These are phyloP conservation scores for Coffea eugenioides DNA, from an alignment of 257 asterid species.

Conservation along the genomic window DNA sequence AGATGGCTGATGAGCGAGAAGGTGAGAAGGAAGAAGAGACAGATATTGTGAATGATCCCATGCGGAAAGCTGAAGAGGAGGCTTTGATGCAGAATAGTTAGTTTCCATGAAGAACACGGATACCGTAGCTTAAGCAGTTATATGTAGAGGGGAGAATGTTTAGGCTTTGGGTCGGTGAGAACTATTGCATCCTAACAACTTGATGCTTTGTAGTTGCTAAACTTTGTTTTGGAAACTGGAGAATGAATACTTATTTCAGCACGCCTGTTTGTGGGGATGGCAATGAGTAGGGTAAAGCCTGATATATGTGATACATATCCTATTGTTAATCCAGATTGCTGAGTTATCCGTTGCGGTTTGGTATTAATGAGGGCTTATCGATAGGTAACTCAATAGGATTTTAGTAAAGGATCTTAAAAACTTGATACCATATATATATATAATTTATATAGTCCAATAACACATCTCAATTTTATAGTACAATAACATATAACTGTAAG, in stretches of 20 bases:
- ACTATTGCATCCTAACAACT: neutral
- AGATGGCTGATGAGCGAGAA: conserved; percentile 79
- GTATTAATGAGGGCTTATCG: too few species aligned
- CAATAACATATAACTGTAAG: too few species aligned
- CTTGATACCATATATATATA: too few species aligned
- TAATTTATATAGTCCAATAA: too few species aligned
- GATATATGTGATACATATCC: too few species aligned
- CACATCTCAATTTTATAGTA: too few species aligned
- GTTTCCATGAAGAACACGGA: neutral
- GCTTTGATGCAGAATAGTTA: conserved; percentile 42
- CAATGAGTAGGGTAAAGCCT: neutral
- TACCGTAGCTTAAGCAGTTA: neutral
- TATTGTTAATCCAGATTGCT: too few species aligned
- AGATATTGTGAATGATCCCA: conserved; percentile 48
- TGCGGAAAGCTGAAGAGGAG: conserved; percentile 76
- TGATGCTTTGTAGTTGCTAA: neutral
- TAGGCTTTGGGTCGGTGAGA: neutral
- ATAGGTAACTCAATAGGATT: too few species aligned
- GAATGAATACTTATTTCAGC: neutral
- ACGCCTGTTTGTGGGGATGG: neutral
- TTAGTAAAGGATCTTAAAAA: too few species aligned
- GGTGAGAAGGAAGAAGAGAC: conserved; percentile 75
- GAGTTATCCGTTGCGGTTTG: too few species aligned
- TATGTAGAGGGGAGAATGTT: neutral
- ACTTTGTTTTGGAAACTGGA: neutral